These are phyloP conservation scores for Didymella arachidicola DNA, from an alignment of 2,329 filamentous ascomycete species.

Conservation along the genomic window DNA sequence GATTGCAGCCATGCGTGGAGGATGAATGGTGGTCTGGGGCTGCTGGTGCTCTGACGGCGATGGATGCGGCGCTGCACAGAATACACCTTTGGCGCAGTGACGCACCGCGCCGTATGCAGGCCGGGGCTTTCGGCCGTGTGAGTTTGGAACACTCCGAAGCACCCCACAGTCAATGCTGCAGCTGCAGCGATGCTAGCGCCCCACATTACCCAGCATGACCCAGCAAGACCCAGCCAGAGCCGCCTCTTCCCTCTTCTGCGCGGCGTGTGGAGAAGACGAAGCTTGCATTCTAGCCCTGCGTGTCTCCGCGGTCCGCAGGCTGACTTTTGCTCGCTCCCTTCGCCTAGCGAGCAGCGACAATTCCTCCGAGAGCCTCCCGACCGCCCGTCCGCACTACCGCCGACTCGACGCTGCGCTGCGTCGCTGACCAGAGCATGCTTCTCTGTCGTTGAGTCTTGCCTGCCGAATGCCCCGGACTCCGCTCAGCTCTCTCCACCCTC, in stretches of 20 bases:
- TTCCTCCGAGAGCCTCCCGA: slow-evolving; percentile 5
- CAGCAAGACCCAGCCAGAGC: not conserved
- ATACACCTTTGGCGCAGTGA: not conserved
- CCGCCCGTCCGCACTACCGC: not conserved
- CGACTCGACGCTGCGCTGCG: slow-evolving; percentile 16
- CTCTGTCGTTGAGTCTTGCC: not conserved
- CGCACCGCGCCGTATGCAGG: not conserved
- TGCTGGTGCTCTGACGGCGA: not conserved
- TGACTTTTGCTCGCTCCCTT: slow-evolving; percentile 6
- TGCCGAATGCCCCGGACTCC: not conserved
- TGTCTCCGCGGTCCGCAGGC: slow-evolving; percentile 4
- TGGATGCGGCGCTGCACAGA: slow-evolving; percentile 3
- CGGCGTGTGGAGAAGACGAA: slow-evolving; percentile 19
- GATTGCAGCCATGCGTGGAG: not conserved
- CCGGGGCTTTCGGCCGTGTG: not conserved
- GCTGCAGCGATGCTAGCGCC: slow-evolving; percentile 14
- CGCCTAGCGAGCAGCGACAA: not conserved
- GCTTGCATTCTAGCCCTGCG: slow-evolving; percentile 17
- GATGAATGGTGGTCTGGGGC: not conserved
- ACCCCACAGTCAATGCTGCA: slow-evolving; percentile 12
- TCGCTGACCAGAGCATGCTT: slow-evolving; percentile 1
- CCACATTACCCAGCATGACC: slow-evolving; percentile 16
- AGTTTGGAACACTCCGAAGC: slow-evolving; percentile 2
- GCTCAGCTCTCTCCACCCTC: slow-evolving; percentile 15
- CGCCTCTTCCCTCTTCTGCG: slow-evolving; percentile 4